Evolutionary conservation across 129 eudicot genomes (phyloP).

Genomic region (Pulicaria dysenterica): DNA sequence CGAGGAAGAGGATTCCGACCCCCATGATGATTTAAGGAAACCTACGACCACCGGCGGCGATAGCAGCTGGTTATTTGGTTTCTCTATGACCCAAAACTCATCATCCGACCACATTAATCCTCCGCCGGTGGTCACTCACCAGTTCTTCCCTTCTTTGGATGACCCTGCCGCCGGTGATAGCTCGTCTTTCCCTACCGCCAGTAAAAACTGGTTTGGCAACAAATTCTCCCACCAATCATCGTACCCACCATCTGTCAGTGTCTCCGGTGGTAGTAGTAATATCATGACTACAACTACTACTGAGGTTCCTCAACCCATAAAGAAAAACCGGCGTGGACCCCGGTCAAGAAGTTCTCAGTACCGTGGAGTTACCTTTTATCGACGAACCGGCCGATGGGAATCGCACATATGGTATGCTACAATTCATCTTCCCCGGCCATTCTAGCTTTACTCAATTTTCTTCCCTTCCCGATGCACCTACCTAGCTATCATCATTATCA

Average conservation of each 20-base stretch:
- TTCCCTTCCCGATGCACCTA: slow-evolving; percentile 20
- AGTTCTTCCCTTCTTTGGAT: slow-evolving; percentile 74
- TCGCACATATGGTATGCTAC: slow-evolving; percentile 79
- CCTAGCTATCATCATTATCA: not conserved
- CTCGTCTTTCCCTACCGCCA: slow-evolving; percentile 46
- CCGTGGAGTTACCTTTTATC: slow-evolving; percentile 92
- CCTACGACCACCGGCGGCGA: slow-evolving; percentile 25
- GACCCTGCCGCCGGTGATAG: slow-evolving; percentile 32
- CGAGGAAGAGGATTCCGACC: slow-evolving; percentile 46
- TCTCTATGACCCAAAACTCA: slow-evolving; percentile 39
- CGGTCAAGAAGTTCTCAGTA: slow-evolving; percentile 91
- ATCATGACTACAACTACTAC: slow-evolving; percentile 12
- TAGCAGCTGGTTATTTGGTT: slow-evolving; percentile 53
- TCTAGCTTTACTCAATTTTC: slow-evolving; percentile 2
- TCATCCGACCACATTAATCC: slow-evolving; percentile 23
- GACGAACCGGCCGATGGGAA: slow-evolving; percentile 98
- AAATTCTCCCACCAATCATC: slow-evolving; percentile 51
- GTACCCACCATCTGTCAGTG: slow-evolving; percentile 3
- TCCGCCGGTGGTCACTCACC: slow-evolving; percentile 68
- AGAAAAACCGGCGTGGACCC: slow-evolving; percentile 95
- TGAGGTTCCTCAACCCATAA: slow-evolving; percentile 55
- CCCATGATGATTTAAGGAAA: slow-evolving; percentile 32
- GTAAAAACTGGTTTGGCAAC: slow-evolving; percentile 60
- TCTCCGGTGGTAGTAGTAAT: not conserved
- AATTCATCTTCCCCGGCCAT: not conserved